Percentiles rank a stretch among this genome's conserved stretches.
These are phyloP conservation scores for Xanthoconium separans DNA, from an alignment of 1,284 basidiomycete genomes.

Conservation along the genomic window DNA sequence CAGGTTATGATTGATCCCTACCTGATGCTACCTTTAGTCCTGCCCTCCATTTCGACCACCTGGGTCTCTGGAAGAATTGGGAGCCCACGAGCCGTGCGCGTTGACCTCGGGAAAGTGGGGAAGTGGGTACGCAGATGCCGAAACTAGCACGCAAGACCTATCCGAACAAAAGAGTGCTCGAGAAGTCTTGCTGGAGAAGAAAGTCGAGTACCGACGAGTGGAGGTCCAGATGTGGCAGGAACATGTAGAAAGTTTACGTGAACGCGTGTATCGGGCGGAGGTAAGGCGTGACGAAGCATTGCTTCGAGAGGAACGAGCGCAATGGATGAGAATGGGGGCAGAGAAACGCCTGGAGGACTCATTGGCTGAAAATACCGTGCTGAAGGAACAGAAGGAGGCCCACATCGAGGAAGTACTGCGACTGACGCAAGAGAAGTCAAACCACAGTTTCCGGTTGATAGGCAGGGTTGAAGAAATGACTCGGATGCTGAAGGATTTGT, in stretches of 20 bases:
- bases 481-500: not conserved
- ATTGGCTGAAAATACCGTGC: not conserved
- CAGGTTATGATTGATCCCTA: too few species aligned
- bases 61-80: too few species aligned
- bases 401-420: too few species aligned
- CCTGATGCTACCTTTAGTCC: too few species aligned
- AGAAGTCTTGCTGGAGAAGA: not conserved
- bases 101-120: too few species aligned
- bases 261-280: not conserved
- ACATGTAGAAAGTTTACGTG: not conserved
- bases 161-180: not conserved
- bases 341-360: not conserved
- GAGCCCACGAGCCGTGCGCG: rapidly evolving
- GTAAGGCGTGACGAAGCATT: not conserved
- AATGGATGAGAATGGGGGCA: not conserved
- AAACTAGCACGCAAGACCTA: too few species aligned
- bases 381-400: not conserved
- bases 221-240: not conserved
- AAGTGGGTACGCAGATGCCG: too few species aligned
- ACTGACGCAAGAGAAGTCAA: not conserved
- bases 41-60: too few species aligned
- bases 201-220: not conserved
- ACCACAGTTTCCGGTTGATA: not conserved
- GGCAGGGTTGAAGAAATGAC: not conserved
- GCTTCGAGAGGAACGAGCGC: not conserved